Percentiles rank a stretch among this genome's conserved stretches.
These are phyloP conservation scores for Calophaca sinica DNA, from an alignment of 306 rosid genomes.

Conservation along the genomic window DNA sequence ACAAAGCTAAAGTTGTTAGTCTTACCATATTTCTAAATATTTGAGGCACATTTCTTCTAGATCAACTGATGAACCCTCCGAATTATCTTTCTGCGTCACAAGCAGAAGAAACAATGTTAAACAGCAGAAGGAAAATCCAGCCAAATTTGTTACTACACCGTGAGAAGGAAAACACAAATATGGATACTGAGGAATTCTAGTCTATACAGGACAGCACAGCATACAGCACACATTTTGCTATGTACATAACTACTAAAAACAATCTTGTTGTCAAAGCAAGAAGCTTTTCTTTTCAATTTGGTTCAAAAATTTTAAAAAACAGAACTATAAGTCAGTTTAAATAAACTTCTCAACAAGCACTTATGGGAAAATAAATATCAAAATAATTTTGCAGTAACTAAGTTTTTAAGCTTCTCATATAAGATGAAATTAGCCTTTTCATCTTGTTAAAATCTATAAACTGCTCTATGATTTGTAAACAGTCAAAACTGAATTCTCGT, in stretches of 20 bases:
- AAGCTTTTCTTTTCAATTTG: slow-evolving; percentile 6
- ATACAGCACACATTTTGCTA: neutral
- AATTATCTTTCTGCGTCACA: slow-evolving; percentile 53
- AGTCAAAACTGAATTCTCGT: too few relatives aligned
- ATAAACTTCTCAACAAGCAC: too few relatives aligned
- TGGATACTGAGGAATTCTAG: neutral
- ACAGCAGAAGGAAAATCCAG: slow-evolving; percentile 18
- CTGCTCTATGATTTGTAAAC: too few relatives aligned
- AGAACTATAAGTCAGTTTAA: too few relatives aligned
- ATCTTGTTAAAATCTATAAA: too few relatives aligned
- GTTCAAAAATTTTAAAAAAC: neutral
- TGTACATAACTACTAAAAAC: neutral
- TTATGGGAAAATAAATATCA: too few relatives aligned
- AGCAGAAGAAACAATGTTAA: slow-evolving; percentile 26
- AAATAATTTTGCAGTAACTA: too few relatives aligned
- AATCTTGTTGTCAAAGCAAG: slow-evolving; percentile 29
- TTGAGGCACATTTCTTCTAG: slow-evolving; percentile 62
- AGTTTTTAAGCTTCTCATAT: neutral
- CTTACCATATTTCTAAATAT: slow-evolving; percentile 66
- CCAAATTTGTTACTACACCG: neutral
- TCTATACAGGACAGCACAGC: neutral
- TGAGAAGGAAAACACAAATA: neutral
- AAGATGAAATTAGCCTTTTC: neutral
- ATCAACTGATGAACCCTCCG: slow-evolving; percentile 46
- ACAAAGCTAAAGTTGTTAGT: neutral